Evolutionary conservation across 495 filamentous ascomycete species (phyloP).

Genomic region (Apodospora peruviana): DNA sequence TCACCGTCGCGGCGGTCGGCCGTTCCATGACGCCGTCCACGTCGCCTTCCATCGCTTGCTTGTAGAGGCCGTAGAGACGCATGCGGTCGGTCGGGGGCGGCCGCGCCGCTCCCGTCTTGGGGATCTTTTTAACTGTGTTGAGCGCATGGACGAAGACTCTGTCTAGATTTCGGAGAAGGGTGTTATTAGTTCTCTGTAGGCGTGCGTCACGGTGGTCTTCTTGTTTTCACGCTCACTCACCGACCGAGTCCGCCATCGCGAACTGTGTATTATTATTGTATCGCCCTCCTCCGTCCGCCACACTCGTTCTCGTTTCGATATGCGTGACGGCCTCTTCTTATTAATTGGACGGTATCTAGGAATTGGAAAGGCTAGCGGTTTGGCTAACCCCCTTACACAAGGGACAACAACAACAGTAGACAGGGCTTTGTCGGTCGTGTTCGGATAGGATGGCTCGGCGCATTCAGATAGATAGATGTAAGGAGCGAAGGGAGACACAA

Average conservation of each 20-base stretch:
- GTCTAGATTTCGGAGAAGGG: slow-evolving; percentile 46
- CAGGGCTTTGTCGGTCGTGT: no score
- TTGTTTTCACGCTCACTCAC: no score
- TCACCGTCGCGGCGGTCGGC: slow-evolving; percentile 40
- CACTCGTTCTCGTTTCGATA: background rate
- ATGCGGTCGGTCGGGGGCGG: slow-evolving; percentile 81
- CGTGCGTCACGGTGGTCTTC: background rate
- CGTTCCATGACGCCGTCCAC: slow-evolving; percentile 88
- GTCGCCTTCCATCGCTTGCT: slow-evolving; percentile 98
- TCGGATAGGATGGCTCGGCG: no score
- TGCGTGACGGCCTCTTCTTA: no score
- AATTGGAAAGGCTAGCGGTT: no score
- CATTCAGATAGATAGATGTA: no score
- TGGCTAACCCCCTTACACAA: no score
- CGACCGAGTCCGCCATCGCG: slow-evolving; percentile 11
- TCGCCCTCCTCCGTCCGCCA: background rate
- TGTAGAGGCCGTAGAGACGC: slow-evolving; percentile 94
- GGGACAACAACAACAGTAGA: no score
- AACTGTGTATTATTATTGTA: background rate
- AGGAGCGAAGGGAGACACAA: no score
- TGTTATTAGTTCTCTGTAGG: slow-evolving; percentile 10
- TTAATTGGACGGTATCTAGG: no score
- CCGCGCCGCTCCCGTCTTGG: slow-evolving; percentile 81
- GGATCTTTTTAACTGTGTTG: slow-evolving; percentile 96
- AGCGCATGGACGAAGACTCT: slow-evolving; percentile 97